Evolutionary conservation across 2,329 filamentous ascomycete genomes (phyloP).

Genomic region (Simplicillium sp.): DNA sequence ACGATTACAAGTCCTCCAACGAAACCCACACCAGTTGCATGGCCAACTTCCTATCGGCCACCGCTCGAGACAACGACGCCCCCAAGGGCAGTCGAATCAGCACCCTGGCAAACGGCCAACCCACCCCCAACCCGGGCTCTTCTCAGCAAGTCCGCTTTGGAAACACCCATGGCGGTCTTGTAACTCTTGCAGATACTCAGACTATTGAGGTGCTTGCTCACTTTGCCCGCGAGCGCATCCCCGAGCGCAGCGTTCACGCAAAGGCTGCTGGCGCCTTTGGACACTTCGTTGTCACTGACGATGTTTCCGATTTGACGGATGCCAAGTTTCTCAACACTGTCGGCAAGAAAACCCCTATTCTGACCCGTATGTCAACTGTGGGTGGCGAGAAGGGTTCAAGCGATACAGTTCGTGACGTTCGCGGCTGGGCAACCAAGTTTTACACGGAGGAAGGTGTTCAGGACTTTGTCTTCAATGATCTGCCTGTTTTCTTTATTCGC

Average conservation of each 20-base stretch:
- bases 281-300: conserved; percentile 45
- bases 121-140: conserved; percentile 12
- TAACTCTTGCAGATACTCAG: conserved; percentile 40
- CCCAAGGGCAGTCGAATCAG: not conserved
- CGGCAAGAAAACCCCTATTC: conserved; percentile 36
- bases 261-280: conserved; percentile 30
- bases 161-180: conserved; percentile 23
- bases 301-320: conserved; percentile 42
- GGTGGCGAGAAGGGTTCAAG: conserved; percentile 54
- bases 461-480: conserved; percentile 29
- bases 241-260: conserved; percentile 27
- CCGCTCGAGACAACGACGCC: not conserved
- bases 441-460: conserved; percentile 17
- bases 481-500: conserved; percentile 38
- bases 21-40: not conserved
- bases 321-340: conserved; percentile 38
- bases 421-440: conserved; percentile 42
- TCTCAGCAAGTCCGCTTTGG: conserved; percentile 14
- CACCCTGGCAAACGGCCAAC: conserved; percentile 28
- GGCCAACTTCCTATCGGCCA: not conserved
- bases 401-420: conserved; percentile 57
- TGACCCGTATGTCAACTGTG: conserved; percentile 55
- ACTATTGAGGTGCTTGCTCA: conserved; percentile 47
- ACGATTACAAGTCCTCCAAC: not conserved
- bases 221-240: conserved; percentile 49